phyloP scores from a whole-genome alignment of 768 basidiomycete species.

The Phylloporus rhodoxanthus region DNA sequence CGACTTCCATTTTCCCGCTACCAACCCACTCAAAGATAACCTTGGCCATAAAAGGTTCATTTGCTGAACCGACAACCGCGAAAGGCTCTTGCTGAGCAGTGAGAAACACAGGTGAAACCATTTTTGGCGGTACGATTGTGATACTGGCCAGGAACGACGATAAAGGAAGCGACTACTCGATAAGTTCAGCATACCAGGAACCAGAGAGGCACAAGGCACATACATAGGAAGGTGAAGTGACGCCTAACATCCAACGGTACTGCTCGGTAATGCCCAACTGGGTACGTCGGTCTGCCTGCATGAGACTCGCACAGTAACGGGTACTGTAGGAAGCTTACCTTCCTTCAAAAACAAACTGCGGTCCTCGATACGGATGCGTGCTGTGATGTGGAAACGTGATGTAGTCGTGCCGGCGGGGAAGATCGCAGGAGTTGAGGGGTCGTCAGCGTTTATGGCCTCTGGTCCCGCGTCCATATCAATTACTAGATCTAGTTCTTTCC shows the following conservation, averaged over 20 bases:
- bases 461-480: slow-evolving; percentile 5
- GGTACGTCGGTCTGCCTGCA: slow-evolving; percentile 30
- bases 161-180: slow-evolving; percentile 23
- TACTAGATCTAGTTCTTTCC: slow-evolving; percentile 31
- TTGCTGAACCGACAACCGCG: slow-evolving; percentile 35
- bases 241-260: slow-evolving; percentile 43
- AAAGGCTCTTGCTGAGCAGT: slow-evolving; percentile 36
- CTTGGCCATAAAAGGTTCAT: slow-evolving; percentile 42
- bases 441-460: not conserved
- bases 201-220: slow-evolving; percentile 15
- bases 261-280: slow-evolving; percentile 26
- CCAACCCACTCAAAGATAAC: slow-evolving; percentile 39
- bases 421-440: not conserved
- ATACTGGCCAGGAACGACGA: slow-evolving; percentile 33
- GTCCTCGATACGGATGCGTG: slow-evolving; percentile 39
- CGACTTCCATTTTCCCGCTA: slow-evolving; percentile 39
- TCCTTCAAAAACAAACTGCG: slow-evolving; percentile 40
- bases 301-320: slow-evolving; percentile 5
- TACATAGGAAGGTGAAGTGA: slow-evolving; percentile 45
- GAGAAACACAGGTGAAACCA: slow-evolving; percentile 29
- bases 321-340: slow-evolving; percentile 23
- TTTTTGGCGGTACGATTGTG: slow-evolving; percentile 35
- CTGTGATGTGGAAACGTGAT: slow-evolving; percentile 43
- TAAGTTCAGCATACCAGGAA: not conserved
- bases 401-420: slow-evolving; percentile 17